Evolutionary conservation across 306 rosid species (phyloP), one percentile per base, ranked within the genome.

Genomic region (Vicia faba): DNA sequence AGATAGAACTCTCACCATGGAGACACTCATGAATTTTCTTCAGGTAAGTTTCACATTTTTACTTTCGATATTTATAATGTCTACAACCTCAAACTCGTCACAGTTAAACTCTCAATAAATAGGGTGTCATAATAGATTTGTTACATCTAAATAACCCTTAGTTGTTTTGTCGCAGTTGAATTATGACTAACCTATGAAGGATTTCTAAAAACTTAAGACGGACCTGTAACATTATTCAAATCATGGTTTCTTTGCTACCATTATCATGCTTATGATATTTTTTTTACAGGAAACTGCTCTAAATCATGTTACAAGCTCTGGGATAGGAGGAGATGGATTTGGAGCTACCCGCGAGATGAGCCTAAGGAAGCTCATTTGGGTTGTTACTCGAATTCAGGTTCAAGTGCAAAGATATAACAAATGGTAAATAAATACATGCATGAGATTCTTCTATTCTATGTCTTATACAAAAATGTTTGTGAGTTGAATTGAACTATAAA

Each of bases 341-440:
- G 96, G 98, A 15, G 86, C 93, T 1, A 92, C 98, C 0, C 82
- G 89, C 0, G 89, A 92, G 79, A 92, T 92, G 98, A 87, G 91
- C 84, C 63, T 84, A 68, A 74, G 98, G 45, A 86, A 82, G 61
- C 93, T 92, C 44, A 92, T 92, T 23, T 92, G 96, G 96, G 98
- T 92, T 1, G 96, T 89, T 45, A 92, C 96, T 26, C 88, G 96
- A 0, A 79, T 92, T 58, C 96, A 89, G 31, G 81, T 92, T 77
- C 98, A 89, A 84, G 98, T 92, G 9, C 84, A 87, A 59, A 87
- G 91, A 86, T 89, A 92, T 38, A 87, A 86, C 61, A 72, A 76
- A 64, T 92, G 98, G 98, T 92, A 79, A 63, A 11, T 15, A 66
- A 3, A 15, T 29, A 4, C 11, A 15, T 29, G 13, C 11, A 66